A percentile compares a stretch with the other conserved stretches of the same genome.
Evolutionary conservation across 2,329 filamentous ascomycete genomes (phyloP).

Genomic region (Bimuria novae-zelandiae): DNA sequence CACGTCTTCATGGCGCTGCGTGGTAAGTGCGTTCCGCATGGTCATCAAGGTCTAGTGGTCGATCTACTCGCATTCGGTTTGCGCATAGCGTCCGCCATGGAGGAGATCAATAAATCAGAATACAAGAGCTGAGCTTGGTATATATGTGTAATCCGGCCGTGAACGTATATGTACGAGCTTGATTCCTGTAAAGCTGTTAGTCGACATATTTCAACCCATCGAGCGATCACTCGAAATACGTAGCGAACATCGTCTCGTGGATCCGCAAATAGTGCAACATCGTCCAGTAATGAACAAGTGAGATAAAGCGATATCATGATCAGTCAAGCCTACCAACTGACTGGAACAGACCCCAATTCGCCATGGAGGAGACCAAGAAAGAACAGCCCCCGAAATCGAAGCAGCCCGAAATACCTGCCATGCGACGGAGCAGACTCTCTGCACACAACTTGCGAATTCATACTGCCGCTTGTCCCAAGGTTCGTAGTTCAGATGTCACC

Average conservation of each 20-base stretch:
- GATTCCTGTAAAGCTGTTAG: neutral
- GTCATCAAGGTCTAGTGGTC: neutral
- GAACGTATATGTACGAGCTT: neutral
- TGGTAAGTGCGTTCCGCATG: constrained; percentile 1
- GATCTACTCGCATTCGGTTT: constrained; percentile 8
- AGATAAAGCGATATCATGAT: neutral
- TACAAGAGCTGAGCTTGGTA: neutral
- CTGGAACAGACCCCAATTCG: neutral
- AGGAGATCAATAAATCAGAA: neutral
- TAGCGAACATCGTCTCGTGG: no score
- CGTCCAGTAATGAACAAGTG: neutral
- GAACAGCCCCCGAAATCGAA: neutral
- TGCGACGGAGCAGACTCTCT: constrained; percentile 21
- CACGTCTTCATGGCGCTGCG: constrained; percentile 5
- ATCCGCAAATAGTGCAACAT: neutral
- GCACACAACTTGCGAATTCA: constrained; percentile 40
- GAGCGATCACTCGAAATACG: neutral
- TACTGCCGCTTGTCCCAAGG: constrained; percentile 29
- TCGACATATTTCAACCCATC: neutral
- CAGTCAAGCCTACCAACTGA: neutral
- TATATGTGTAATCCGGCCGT: neutral
- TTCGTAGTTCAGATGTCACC: constrained; percentile 9
- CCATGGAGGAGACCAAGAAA: neutral
- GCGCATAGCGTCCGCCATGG: neutral
- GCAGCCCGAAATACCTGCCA: neutral